phyloP scores from a whole-genome alignment of 1,284 basidiomycete species.

The Ceratobasidium sp. region DNA sequence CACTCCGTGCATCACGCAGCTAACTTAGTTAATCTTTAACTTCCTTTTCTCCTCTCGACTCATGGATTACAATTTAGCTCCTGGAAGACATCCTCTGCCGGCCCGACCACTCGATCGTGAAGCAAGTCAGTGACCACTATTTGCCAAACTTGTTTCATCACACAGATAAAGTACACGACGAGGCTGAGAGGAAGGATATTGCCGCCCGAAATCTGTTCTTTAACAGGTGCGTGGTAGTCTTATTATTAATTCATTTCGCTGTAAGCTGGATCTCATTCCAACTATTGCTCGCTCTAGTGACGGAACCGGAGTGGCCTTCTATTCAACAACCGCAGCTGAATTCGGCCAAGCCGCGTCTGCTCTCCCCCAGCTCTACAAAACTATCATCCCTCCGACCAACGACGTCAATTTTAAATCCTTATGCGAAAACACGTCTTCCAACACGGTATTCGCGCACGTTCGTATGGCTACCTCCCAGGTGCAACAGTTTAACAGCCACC shows the following conservation, averaged over 20 bases:
- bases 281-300: not conserved
- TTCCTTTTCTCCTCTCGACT: too few species aligned
- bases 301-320: conserved; percentile 44
- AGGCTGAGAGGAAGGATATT: conserved; percentile 48
- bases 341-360: conserved; percentile 52
- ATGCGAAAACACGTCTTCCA: conserved; percentile 52
- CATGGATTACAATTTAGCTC: conserved; percentile 48
- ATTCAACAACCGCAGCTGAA: conserved; percentile 44
- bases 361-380: conserved; percentile 54
- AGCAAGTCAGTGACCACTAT: conserved; percentile 56
- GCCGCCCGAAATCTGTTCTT: conserved; percentile 51
- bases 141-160: conserved; percentile 52
- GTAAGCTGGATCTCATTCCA: not conserved
- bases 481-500: conserved; percentile 55
- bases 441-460: conserved; percentile 56
- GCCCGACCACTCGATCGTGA: conserved; percentile 54
- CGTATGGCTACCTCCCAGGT: conserved; percentile 52
- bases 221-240: conserved; percentile 47
- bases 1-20: not conserved
- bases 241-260: not conserved
- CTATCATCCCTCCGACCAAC: conserved; percentile 53
- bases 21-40: too few species aligned
- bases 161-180: conserved; percentile 48
- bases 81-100: conserved; percentile 56
- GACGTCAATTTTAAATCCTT: conserved; percentile 54